Base-by-base conservation (phyloP, 768 basidiomycete genomes). In the Gloeophyllum trabeum region DNA sequence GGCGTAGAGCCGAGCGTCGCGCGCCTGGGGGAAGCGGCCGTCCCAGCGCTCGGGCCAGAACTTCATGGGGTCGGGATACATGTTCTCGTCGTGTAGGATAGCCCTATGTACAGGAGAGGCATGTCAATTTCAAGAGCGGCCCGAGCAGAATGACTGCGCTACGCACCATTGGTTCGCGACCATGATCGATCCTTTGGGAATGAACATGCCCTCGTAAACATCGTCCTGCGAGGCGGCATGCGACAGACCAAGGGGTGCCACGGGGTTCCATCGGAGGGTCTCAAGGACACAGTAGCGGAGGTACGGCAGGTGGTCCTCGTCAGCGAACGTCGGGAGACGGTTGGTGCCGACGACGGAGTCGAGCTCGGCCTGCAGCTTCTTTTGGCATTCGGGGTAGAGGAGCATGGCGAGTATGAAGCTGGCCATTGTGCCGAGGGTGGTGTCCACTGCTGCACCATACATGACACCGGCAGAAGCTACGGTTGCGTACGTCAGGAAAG, bases 191-290 rank as follows among this genome's bases (percentile, higher is more conserved):
- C 64, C 58, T 41, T 63, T 63, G 0, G 67, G 67, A 24, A 70
- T 64, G 45, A 59, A 63, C 40, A 61, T 49, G 12, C 65, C 66
- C 4, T 54, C 51, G 46, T 68, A 70, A 1, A 58, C 61, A 49
- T 67, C 65, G 46, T 69, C 66, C 24, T 64, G 48, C 2, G 53
- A 58, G 32, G 54, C 56, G n/a, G 54, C 47, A 48, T 71, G 69
- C 1, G 26, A 46, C 43, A 5, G 7, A 28, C 43, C 28, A 4
- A 43, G 34, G 1, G 49, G 47, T 0, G 32, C 44, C 5, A 47
- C 43, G 5, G 39, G 38, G 3, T 32, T 20, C 46, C 50, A 55
- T 14, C 50, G 44, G 19, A 51, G 18, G 19, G 46, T 45, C 40
- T 58, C 56, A n/a, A 51, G 52, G 3, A 39, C 21, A 13, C 54